A percentile compares a stretch with the other conserved stretches of the same genome.
Conservation (phyloP, 495 filamentous ascomycete species). For the Delitschia confertaspora region DNA sequence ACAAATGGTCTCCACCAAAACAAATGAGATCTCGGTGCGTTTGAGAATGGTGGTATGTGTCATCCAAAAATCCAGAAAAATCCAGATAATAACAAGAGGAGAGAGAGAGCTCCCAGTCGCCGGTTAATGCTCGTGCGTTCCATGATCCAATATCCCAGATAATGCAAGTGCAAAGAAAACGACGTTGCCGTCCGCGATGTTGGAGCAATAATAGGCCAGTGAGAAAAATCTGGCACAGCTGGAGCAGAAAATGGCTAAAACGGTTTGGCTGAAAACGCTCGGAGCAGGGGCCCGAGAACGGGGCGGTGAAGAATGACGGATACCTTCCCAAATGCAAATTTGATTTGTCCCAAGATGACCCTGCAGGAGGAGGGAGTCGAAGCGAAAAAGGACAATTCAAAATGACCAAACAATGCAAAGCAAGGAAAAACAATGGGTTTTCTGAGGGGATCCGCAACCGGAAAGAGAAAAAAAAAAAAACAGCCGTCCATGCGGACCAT, state of each 20-base stretch:
- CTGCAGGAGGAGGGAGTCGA: constrained; percentile 4
- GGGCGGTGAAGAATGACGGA: constrained; percentile 15
- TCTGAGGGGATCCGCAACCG: no score
- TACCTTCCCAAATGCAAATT: constrained; percentile 26
- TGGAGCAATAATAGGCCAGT: neutral
- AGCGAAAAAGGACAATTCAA: constrained; percentile 13
- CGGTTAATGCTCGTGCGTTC: constrained; percentile 6
- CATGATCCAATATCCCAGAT: constrained; percentile 8
- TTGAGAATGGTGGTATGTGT: no score
- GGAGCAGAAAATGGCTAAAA: neutral
- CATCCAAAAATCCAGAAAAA: no score
- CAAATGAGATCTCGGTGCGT: no score
- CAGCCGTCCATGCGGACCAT: neutral
- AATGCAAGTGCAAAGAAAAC: constrained; percentile 3
- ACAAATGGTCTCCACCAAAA: no score
- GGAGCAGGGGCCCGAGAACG: constrained; percentile 7
- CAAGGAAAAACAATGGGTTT: no score
- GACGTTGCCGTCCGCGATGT: constrained; percentile 11
- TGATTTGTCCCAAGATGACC: constrained; percentile 24
- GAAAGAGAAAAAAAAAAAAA: neutral
- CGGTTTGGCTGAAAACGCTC: neutral
- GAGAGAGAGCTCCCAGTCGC: constrained; percentile 5
- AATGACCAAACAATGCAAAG: constrained; percentile 17
- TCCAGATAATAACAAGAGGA: no score
- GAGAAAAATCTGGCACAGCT: neutral